Evolutionary conservation across 805 yeast species (phyloP).

Genomic region (Wickerhamiella brachini): DNA sequence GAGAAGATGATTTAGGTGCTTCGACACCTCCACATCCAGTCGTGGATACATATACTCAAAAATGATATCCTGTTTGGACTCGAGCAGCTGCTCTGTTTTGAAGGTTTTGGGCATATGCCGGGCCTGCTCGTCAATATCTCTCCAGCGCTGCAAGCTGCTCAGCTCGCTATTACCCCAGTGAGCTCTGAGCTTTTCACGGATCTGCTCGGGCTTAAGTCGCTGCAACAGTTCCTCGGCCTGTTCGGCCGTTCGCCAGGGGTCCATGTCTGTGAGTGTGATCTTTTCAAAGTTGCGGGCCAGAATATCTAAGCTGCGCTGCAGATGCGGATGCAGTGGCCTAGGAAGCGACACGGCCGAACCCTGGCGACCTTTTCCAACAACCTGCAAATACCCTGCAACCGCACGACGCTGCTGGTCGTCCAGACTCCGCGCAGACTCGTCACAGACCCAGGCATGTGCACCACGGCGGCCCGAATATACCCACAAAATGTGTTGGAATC

Average conservation of each 20-base stretch:
- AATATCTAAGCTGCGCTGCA: slow-evolving; percentile 54
- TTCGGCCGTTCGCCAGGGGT: slow-evolving; percentile 37
- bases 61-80: slow-evolving; percentile 69
- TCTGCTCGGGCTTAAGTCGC: slow-evolving; percentile 30
- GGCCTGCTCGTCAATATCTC: slow-evolving; percentile 41
- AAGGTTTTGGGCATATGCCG: slow-evolving; percentile 23
- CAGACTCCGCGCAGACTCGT: slow-evolving; percentile 58
- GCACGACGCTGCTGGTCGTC: slow-evolving; percentile 65
- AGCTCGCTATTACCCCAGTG: slow-evolving; percentile 45
- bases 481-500: slow-evolving; percentile 78
- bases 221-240: slow-evolving; percentile 41
- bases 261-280: slow-evolving; percentile 64
- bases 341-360: slow-evolving; percentile 38
- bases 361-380: slow-evolving; percentile 37
- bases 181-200: slow-evolving; percentile 32
- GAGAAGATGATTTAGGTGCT: slow-evolving; percentile 77
- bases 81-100: slow-evolving; percentile 40
- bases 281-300: slow-evolving; percentile 50
- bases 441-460: slow-evolving; percentile 97
- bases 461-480: slow-evolving; percentile 98
- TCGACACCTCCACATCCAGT: slow-evolving; percentile 84
- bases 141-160: slow-evolving; percentile 60
- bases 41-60: slow-evolving; percentile 77
- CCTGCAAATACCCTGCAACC: slow-evolving; percentile 72
- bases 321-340: slow-evolving; percentile 83